Evolutionary conservation across 2,329 filamentous ascomycete species (phyloP).

Genomic region (Fusarium verticillioides): DNA sequence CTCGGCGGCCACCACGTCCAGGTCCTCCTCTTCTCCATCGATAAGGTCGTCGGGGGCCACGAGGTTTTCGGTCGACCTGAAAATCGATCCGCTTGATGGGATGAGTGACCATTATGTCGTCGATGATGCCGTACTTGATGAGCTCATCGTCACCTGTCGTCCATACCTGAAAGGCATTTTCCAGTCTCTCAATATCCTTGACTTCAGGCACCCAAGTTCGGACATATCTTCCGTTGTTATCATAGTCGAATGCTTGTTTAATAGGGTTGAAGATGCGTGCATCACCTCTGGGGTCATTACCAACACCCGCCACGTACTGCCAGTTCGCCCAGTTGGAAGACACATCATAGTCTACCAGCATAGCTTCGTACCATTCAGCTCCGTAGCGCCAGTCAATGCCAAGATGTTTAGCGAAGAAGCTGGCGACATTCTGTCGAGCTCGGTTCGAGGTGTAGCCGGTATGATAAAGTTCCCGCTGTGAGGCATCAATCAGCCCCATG

Average conservation of each 20-base stretch:
- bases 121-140: slow-evolving; percentile 64
- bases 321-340: slow-evolving; percentile 84
- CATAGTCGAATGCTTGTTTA: slow-evolving; percentile 83
- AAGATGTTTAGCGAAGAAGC: slow-evolving; percentile 78
- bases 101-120: slow-evolving; percentile 72
- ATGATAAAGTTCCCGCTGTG: slow-evolving; percentile 76
- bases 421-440: slow-evolving; percentile 80
- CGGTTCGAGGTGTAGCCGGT: slow-evolving; percentile 85
- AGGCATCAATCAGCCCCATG: slow-evolving; percentile 81
- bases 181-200: slow-evolving; percentile 60
- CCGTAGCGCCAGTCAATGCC: slow-evolving; percentile 83
- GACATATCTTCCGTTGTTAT: slow-evolving; percentile 75
- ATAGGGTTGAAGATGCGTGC: slow-evolving; percentile 83
- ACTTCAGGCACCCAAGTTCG: slow-evolving; percentile 79
- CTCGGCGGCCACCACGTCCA: slow-evolving; percentile 36
- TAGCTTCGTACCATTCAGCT: slow-evolving; percentile 83
- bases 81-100: slow-evolving; percentile 75
- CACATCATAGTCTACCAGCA: slow-evolving; percentile 80
- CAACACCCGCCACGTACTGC: slow-evolving; percentile 84
- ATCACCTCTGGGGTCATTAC: slow-evolving; percentile 79
- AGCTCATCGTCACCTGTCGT: slow-evolving; percentile 70
- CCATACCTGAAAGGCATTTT: slow-evolving; percentile 77
- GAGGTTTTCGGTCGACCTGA: slow-evolving; percentile 62
- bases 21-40: slow-evolving; percentile 41
- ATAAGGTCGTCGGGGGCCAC: slow-evolving; percentile 38